Evolutionary conservation across 371 early-diverging fungal genomes (phyloP).

Genomic region (Dichotomocladium elegans): DNA sequence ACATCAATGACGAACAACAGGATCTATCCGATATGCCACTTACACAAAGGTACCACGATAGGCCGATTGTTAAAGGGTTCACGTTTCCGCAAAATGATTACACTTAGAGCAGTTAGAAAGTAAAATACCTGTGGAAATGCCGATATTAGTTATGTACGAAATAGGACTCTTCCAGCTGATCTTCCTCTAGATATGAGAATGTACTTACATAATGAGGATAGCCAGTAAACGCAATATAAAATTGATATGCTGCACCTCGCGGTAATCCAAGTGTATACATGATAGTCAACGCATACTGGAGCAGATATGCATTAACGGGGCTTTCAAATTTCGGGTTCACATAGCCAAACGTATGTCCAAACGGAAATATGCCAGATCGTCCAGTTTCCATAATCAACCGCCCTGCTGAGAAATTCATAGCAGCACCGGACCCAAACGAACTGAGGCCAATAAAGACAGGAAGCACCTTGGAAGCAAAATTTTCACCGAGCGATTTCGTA

Average conservation of each 20-base stretch:
- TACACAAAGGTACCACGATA: slow-evolving; percentile 28
- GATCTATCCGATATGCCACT: not conserved
- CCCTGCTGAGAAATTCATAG: slow-evolving; percentile 25
- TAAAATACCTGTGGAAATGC: slow-evolving; percentile 30
- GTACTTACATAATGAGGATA: slow-evolving; percentile 39
- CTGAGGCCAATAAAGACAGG: slow-evolving; percentile 35
- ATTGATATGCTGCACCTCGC: slow-evolving; percentile 38
- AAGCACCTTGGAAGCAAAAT: slow-evolving; percentile 29
- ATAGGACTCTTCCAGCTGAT: not conserved
- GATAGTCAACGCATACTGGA: slow-evolving; percentile 31
- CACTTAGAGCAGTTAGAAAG: slow-evolving; percentile 26
- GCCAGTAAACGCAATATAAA: slow-evolving; percentile 32
- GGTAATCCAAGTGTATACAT: slow-evolving; percentile 35
- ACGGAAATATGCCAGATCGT: slow-evolving; percentile 37
- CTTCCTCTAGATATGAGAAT: too few relatives aligned
- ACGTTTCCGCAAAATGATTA: slow-evolving; percentile 29
- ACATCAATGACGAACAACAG: not conserved
- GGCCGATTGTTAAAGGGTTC: slow-evolving; percentile 34
- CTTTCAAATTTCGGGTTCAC: slow-evolving; percentile 26
- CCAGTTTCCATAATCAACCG: slow-evolving; percentile 39
- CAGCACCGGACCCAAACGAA: slow-evolving; percentile 35
- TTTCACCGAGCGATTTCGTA: slow-evolving; percentile 30
- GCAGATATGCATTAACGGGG: slow-evolving; percentile 35
- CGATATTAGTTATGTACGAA: too few relatives aligned
- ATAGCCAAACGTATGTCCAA: slow-evolving; percentile 31